Evolutionary conservation across 1,284 basidiomycete species (phyloP).

Genomic region (Leccinum huronense): DNA sequence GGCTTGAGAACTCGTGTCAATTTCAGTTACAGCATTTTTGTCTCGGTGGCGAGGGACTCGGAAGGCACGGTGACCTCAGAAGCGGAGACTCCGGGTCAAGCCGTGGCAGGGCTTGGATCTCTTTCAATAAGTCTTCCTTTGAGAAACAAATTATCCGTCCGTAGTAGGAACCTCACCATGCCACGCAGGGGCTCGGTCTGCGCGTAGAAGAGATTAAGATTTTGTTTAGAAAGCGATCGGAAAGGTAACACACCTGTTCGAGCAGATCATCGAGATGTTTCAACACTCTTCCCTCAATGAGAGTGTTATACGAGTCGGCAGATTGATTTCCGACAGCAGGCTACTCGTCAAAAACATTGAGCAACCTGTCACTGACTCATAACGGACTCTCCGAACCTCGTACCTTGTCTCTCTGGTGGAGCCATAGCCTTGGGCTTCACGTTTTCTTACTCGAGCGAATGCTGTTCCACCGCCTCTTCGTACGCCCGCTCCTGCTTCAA

Average conservation of each 20-base stretch:
- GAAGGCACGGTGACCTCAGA: conserved; percentile 47
- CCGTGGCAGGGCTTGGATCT: conserved; percentile 72
- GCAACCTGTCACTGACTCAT: not conserved
- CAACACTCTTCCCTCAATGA: conserved; percentile 71
- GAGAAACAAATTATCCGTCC: conserved; percentile 89
- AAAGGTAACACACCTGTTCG: conserved; percentile 62
- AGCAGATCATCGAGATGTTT: conserved; percentile 73
- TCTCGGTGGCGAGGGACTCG: conserved; percentile 67
- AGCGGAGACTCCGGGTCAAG: conserved; percentile 44
- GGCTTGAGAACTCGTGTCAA: too few relatives aligned
- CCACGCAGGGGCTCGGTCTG: conserved; percentile 89
- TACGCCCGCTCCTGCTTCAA: conserved; percentile 82
- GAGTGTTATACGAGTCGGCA: conserved; percentile 58
- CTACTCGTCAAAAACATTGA: conserved; percentile 26
- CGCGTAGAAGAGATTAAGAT: conserved; percentile 12
- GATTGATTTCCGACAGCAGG: conserved; percentile 46
- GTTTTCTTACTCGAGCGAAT: conserved; percentile 85
- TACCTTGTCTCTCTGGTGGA: conserved; percentile 66
- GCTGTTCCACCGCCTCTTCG: conserved; percentile 89
- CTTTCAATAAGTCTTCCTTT: conserved; percentile 86
- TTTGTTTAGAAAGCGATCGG: not conserved
- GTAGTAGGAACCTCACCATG: conserved; percentile 79
- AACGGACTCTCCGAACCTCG: conserved; percentile 17
- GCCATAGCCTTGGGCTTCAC: conserved; percentile 72
- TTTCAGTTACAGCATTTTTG: conserved; percentile 64